Base-by-base conservation (phyloP, 495 filamentous ascomycete genomes). In the Penicillium pancosmium region DNA sequence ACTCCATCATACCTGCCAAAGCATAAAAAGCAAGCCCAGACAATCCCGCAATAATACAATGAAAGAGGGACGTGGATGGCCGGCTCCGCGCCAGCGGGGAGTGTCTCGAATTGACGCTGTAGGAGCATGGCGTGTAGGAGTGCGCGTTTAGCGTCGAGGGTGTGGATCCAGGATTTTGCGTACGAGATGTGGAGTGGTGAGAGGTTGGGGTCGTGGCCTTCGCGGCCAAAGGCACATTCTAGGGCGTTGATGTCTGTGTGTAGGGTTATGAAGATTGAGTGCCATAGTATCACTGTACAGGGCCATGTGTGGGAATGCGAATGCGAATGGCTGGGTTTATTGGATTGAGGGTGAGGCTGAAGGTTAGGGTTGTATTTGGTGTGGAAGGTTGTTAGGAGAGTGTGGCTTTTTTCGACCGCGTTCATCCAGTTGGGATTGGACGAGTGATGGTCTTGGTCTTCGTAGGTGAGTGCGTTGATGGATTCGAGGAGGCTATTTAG, bases 221-320 rank as follows among this genome's bases (percentile, higher is more conserved):
- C 69, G 7, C 67, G 55, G 1, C 67, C 65, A 4, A 57, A 50
- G 18, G 59, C 67, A 15, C 58, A 60, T 54, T 72, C 69, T 7
- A 76, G 59, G 11, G 59, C 54, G 43, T 73, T 64, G 12, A 70
- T 61, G 48, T 74, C 61, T 11, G 58, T 50, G 59, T 64, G 65
- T 0, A 70, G 48, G 19, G 54, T 54, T 16, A 73, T 69, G 63
- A 72, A 73, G 15, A 59, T 60, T 8, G 59, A 50, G 50, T 76
- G 72, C 73, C 73, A 74, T 19, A 73, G 65, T 15, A 66, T 62
- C 51, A 66, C 63, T 4, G 70, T 63, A 54, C 55, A 61, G 31
- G 55, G 50, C 50, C 55, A 62, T 35, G 34, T 21, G 23, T 40
- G 9, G 23, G 12, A 38, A 7, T 13, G 5, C 36, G 19, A 1